Evolutionary conservation across 257 asterid genomes (phyloP), one percentile per base, ranked within the genome.

Genomic region (Solanum okadae): DNA sequence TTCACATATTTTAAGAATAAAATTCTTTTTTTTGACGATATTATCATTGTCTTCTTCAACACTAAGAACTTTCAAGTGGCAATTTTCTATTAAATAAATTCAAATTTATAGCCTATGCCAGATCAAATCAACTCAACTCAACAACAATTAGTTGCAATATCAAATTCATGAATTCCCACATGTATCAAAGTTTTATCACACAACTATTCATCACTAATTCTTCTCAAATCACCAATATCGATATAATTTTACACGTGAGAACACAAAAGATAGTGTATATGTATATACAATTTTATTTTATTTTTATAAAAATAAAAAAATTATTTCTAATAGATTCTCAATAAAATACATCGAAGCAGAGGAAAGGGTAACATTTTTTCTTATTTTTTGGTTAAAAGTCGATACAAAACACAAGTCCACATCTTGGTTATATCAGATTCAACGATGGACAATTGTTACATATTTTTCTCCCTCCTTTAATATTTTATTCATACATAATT

Each of bases 371-470:
- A 8, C 14, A 61, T 23, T 9, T 61, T 61, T 61, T 23, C 67
- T n/a, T 3, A 4, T 8, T 23, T 7, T 61, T 61, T 8, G 10
- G 5, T 61, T 10, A 61, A 9, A 61, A 61, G 29, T 61, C 68
- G 10, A 59, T 10, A 20, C 27, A 49, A 61, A 22, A 10, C 70
- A 65, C 71, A 84, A 78, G 93, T 92, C 93, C 78, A 86, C 65
- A 88, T 87, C 90, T 87, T 89, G 71, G 92, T 88, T 88, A 85
- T 73, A 89, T 71, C 86, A 88, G 90, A 89, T 94, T 95, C 94
- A 92, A 93, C 87, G 90, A 87, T 88, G 87, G 96, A 94, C 94
- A 93, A 90, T 88, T 92, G 94, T 93, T 93, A 92, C 44, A 73
- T 87, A 86, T 87, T 88, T 37, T 75, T 79, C 33, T 22, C 63